A percentile compares a stretch with the other conserved stretches of the same genome.
Conservation (phyloP, 352 stramenopile species). For the Aphanomyces stellatus region DNA sequence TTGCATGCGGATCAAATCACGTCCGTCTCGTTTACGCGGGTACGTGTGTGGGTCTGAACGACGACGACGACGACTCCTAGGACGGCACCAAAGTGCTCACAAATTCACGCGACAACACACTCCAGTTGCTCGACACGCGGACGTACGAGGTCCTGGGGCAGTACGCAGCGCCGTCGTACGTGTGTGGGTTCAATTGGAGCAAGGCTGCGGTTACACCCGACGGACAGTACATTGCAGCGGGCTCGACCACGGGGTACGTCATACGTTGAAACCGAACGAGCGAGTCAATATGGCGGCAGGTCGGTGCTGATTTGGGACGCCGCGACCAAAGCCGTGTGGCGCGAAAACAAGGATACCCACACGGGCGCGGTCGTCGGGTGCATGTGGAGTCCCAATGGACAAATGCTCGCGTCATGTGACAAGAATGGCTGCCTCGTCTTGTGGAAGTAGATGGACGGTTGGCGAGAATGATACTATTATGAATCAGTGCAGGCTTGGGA, state of each 20-base stretch:
- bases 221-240: conserved; percentile 44
- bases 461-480: too few relatives aligned
- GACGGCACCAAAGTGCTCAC: conserved; percentile 44
- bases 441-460: conserved; percentile 52
- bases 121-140: conserved; percentile 56
- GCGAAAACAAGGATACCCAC: conserved; percentile 46
- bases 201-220: conserved; percentile 71
- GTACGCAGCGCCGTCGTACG: conserved; percentile 42
- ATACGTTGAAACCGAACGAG: neutral
- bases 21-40: conserved; percentile 48
- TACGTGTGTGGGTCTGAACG: neutral
- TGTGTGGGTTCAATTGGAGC: conserved; percentile 71
- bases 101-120: conserved; percentile 65
- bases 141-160: conserved; percentile 43
- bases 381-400: conserved; percentile 59
- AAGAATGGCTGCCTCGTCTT: conserved; percentile 77
- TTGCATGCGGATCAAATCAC: conserved; percentile 65
- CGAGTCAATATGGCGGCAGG: conserved; percentile 14
- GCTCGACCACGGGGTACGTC: conserved; percentile 33
- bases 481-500: too few relatives aligned
- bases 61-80: neutral
- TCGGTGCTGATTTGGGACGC: conserved; percentile 59
- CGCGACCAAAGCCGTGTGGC: conserved; percentile 38
- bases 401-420: conserved; percentile 58
- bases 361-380: conserved; percentile 67